Evolutionary conservation across 2,329 filamentous ascomycete species (phyloP), one percentile per base, ranked within the genome.

Genomic region (Capronia americana): DNA sequence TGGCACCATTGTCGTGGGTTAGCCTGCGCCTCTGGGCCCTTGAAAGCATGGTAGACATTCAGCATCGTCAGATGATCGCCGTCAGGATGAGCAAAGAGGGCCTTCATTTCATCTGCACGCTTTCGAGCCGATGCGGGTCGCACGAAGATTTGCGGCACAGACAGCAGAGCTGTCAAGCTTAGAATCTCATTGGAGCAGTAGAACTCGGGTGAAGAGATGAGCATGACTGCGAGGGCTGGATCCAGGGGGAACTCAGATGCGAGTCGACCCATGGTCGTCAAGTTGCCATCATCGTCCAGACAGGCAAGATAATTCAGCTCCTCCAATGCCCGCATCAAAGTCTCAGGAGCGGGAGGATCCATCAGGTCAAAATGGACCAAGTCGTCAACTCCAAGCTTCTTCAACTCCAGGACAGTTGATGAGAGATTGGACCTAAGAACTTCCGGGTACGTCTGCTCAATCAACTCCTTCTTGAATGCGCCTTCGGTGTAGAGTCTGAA

Each of bases 151-250:
- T 97, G 92, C 0, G 95, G 95, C 11, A 98, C 95, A 0, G 94
- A 98, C 23, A 99, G 87, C 11, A 99, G 87, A 0, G 95, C 91
- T 0, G 93, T 97, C 73, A 99, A 91, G 50, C 95, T 98, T 14
- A 99, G 86, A 48, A 99, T 95, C 82, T 99, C 95, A 79, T 98
- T 98, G 54, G 93, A 97, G 84, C 95, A 99, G 82, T 95, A 96
- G 80, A 99, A 99, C 76, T 99, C 95, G 11, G 95, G 94, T 7
- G 93, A 97, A 11, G 91, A 93, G 78, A 99, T 97, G 65, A 99
- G 86, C 95, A 99, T 98, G 69, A 99, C 96, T 0, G 95, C 95
- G 38, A 99, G 84, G 0, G 93, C 88, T 1, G 95, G 95, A 77
- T 99, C 96, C 24, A 99, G 87, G 41, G 95, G 95, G 75, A 98